phyloP scores from a whole-genome alignment of 2,329 filamentous ascomycete genomes.

The Fusarium caatingaense region DNA sequence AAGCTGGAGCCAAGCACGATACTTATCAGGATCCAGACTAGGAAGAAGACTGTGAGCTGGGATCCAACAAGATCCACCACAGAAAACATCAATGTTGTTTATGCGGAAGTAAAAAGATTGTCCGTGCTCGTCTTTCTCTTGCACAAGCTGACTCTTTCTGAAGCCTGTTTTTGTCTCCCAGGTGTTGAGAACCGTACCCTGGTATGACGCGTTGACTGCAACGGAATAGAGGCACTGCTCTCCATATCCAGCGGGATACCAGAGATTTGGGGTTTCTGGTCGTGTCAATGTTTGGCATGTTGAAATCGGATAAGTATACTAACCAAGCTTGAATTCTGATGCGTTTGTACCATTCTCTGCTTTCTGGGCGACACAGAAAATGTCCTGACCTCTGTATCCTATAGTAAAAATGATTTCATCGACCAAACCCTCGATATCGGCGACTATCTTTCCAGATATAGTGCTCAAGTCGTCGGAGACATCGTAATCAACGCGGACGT shows the following conservation, averaged over 20 bases:
- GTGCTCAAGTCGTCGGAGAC: background rate
- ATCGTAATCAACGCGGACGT: slow-evolving; percentile 59
- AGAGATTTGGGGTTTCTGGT: background rate
- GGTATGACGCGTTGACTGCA: background rate
- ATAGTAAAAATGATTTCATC: background rate
- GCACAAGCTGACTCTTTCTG: slow-evolving; percentile 23
- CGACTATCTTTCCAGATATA: background rate
- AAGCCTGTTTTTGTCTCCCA: slow-evolving; percentile 6
- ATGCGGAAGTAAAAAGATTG: slow-evolving; percentile 80
- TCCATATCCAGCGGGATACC: slow-evolving; percentile 22
- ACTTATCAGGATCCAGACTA: slow-evolving; percentile 59
- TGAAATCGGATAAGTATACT: background rate
- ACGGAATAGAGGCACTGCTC: slow-evolving; percentile 16
- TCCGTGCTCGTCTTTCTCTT: slow-evolving; percentile 66
- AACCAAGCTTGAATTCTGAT: background rate
- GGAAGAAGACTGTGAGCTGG: slow-evolving; percentile 79
- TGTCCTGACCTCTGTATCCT: background rate
- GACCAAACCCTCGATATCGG: background rate
- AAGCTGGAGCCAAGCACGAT: slow-evolving; percentile 77
- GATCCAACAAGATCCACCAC: slow-evolving; percentile 82
- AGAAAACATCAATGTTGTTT: slow-evolving; percentile 77
- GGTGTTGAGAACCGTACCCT: background rate
- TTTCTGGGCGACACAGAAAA: background rate
- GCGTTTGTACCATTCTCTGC: background rate
- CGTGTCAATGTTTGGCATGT: background rate